Percentiles rank a stretch among this genome's conserved stretches.
Conservation (phyloP, 371 early-diverging fungal genomes). For the Capniomyces stellatus region DNA sequence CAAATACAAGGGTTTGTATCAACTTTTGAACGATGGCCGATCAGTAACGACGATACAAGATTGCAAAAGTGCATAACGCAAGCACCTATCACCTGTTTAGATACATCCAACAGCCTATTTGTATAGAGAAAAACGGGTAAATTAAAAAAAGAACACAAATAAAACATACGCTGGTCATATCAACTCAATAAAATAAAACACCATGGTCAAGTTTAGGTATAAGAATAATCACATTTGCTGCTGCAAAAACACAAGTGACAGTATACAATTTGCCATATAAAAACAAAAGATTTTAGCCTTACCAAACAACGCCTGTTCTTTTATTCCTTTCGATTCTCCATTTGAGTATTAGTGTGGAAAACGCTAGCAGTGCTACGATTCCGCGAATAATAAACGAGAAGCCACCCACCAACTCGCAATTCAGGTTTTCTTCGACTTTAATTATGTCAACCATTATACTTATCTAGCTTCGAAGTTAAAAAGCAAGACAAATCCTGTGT, state of each 20-base stretch:
- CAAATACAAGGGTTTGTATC: slow-evolving; percentile 25
- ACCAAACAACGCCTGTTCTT: slow-evolving; percentile 22
- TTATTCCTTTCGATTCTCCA: slow-evolving; percentile 22
- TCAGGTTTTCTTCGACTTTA: too few species aligned
- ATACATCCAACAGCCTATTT: slow-evolving; percentile 18
- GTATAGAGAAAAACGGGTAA: too few species aligned
- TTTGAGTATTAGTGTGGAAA: slow-evolving; percentile 26
- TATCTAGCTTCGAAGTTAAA: too few species aligned
- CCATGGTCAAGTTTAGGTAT: too few species aligned
- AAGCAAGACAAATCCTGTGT: too few species aligned
- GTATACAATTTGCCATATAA: too few species aligned
- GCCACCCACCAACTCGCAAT: slow-evolving; percentile 19
- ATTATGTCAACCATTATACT: too few species aligned
- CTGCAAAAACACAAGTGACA: too few species aligned
- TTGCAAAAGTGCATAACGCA: slow-evolving; percentile 25
- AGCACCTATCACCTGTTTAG: slow-evolving; percentile 24
- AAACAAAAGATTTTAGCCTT: too few species aligned
- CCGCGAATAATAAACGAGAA: slow-evolving; percentile 23
- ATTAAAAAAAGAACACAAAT: neutral
- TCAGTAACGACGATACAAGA: slow-evolving; percentile 17
- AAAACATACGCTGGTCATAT: neutral
- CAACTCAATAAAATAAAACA: neutral
- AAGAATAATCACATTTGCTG: too few species aligned
- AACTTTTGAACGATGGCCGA: slow-evolving; percentile 5
- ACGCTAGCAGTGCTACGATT: slow-evolving; percentile 22